These are phyloP conservation scores for Candida multigemmis DNA, from an alignment of 805 yeast species.

Conservation along the genomic window DNA sequence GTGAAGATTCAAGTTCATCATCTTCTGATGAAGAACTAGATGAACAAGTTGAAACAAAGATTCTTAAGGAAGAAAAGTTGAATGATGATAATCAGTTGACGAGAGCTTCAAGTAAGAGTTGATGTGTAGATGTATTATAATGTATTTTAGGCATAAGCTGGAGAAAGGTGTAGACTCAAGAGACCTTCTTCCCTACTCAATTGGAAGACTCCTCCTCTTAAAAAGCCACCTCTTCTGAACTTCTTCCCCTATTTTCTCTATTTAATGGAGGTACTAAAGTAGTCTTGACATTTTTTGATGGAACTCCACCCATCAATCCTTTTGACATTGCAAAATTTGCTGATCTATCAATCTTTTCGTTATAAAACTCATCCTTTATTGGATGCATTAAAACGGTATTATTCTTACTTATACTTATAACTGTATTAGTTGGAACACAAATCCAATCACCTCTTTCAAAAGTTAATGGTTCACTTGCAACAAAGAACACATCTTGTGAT, in stretches of 20 bases:
- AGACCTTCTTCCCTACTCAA: too few species aligned
- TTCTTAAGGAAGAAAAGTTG: conserved; percentile 7
- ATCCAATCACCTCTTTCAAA: conserved; percentile 98
- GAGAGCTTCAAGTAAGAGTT: conserved; percentile 33
- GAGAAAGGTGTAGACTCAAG: too few species aligned
- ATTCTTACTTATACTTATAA: conserved; percentile 61
- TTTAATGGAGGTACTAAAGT: conserved; percentile 25
- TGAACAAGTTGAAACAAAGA: conserved; percentile 10
- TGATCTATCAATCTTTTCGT: conserved; percentile 55
- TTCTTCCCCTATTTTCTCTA: conserved; percentile 22
- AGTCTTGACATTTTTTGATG: conserved; percentile 36
- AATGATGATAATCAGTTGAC: conserved; percentile 53
- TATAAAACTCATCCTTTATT: conserved; percentile 80
- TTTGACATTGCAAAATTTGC: conserved; percentile 79
- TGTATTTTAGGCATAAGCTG: too few species aligned
- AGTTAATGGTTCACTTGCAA: conserved; percentile 93
- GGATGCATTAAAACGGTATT: conserved; percentile 91
- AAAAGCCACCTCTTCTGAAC: conserved; percentile 4
- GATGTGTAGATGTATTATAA: too few species aligned
- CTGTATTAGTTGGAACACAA: conserved; percentile 88
- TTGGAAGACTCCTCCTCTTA: conserved; percentile 1
- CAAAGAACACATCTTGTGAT: conserved; percentile 91
- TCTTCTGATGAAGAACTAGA: conserved; percentile 16
- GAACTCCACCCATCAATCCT: conserved; percentile 91
- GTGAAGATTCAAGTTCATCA: conserved; percentile 32